phyloP scores from a whole-genome alignment of 345 rosid genomes.

The Populus ilicifolia region DNA sequence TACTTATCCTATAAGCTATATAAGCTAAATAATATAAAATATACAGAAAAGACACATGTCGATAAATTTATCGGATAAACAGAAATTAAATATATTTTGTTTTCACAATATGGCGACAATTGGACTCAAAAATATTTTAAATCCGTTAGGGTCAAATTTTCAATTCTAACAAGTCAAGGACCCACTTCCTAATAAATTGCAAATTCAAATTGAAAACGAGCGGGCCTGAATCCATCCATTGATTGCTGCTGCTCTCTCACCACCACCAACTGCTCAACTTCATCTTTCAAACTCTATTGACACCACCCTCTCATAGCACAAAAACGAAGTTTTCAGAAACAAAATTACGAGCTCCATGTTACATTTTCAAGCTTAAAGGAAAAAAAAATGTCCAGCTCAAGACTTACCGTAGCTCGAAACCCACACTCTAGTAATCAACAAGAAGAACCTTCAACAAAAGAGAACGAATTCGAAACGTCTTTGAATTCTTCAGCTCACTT shows the following conservation, averaged over 20 bases:
- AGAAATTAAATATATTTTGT: too few relatives aligned
- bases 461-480: constrained; percentile 54
- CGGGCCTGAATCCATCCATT: constrained; percentile 8
- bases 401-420: constrained; percentile 22
- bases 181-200: not conserved
- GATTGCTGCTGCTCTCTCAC: not conserved
- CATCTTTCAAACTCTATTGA: not conserved
- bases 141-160: not conserved
- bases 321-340: too few relatives aligned
- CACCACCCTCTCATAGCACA: not conserved
- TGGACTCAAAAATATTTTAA: not conserved
- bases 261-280: not conserved
- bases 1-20: too few relatives aligned
- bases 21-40: too few relatives aligned
- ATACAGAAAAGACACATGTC: too few relatives aligned
- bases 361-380: too few relatives aligned
- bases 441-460: constrained; percentile 37
- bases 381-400: constrained; percentile 35
- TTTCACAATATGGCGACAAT: too few relatives aligned
- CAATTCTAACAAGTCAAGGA: not conserved
- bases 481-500: constrained; percentile 34
- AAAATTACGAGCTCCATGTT: too few relatives aligned
- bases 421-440: constrained; percentile 15
- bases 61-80: too few relatives aligned
- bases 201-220: constrained; percentile 25